These are phyloP conservation scores for Arachnopeziza araneosa DNA, from an alignment of 2,329 filamentous ascomycete species.

Conservation along the genomic window DNA sequence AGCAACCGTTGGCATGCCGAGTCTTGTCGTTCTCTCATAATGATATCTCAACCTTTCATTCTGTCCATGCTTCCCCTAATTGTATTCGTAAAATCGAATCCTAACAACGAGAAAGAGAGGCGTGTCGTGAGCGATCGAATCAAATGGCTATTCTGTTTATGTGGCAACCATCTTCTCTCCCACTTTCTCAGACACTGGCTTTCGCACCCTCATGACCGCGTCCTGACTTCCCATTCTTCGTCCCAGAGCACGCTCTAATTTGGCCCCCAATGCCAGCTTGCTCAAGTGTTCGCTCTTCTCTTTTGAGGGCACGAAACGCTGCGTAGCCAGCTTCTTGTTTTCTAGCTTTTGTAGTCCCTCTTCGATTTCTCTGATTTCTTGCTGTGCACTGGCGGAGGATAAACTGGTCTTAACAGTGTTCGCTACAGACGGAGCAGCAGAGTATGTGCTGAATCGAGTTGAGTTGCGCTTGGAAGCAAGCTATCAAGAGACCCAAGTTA, in stretches of 20 bases:
- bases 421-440: constrained; percentile 40
- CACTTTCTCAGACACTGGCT: constrained; percentile 2
- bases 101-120: neutral
- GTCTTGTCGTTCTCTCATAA: neutral
- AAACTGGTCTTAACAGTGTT: constrained; percentile 32
- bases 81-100: neutral
- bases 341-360: constrained; percentile 62
- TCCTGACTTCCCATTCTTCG: constrained; percentile 67
- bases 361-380: constrained; percentile 55
- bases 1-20: neutral
- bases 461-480: constrained; percentile 42
- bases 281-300: constrained; percentile 64
- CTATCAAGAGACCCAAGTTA: constrained; percentile 19
- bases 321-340: constrained; percentile 60
- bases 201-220: constrained; percentile 51
- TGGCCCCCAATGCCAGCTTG: constrained; percentile 68
- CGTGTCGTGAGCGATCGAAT: neutral
- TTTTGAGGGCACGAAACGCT: constrained; percentile 59
- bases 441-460: constrained; percentile 48
- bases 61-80: neutral
- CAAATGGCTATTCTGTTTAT: neutral
- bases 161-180: neutral
- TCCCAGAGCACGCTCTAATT: constrained; percentile 63
- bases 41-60: neutral
- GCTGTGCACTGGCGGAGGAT: constrained; percentile 28